phyloP scores from a whole-genome alignment of 2,329 filamentous ascomycete species.

The Thelonectria blattea region DNA sequence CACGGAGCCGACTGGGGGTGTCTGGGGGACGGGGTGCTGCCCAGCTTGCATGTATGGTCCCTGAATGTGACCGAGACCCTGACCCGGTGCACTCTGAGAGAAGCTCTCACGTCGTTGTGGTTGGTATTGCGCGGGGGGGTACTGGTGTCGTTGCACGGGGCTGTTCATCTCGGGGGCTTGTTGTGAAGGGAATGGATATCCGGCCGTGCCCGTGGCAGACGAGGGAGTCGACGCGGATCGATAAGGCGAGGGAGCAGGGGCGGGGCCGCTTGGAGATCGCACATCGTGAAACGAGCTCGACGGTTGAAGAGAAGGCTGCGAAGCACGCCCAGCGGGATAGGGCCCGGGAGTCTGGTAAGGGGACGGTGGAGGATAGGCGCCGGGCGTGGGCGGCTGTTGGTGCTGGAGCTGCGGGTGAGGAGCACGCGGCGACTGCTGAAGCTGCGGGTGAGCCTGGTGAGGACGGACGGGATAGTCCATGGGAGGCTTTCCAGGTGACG shows the following conservation, averaged over 20 bases:
- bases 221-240: constrained; percentile 55
- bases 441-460: constrained; percentile 39
- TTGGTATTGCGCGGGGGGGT: constrained; percentile 51
- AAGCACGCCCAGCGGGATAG: constrained; percentile 51
- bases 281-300: constrained; percentile 52
- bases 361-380: constrained; percentile 46
- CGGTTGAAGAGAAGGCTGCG: constrained; percentile 55
- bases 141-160: constrained; percentile 59
- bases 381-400: constrained; percentile 36
- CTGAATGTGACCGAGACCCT: constrained; percentile 40
- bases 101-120: constrained; percentile 56
- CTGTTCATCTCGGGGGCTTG: constrained; percentile 52
- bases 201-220: constrained; percentile 47
- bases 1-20: constrained; percentile 53
- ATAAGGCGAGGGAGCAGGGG: constrained; percentile 53
- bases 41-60: constrained; percentile 50
- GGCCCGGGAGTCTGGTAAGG: constrained; percentile 49
- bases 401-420: constrained; percentile 17
- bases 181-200: constrained; percentile 58
- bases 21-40: constrained; percentile 51
- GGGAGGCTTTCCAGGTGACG: constrained; percentile 54
- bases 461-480: constrained; percentile 51
- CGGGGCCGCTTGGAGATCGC: constrained; percentile 57
- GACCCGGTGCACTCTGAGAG: constrained; percentile 43
- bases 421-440: constrained; percentile 33